Percentiles rank a stretch among this genome's conserved stretches.
phyloP scores from a whole-genome alignment of 2,329 filamentous ascomycete genomes.

The Sclerotinia nivalis region DNA sequence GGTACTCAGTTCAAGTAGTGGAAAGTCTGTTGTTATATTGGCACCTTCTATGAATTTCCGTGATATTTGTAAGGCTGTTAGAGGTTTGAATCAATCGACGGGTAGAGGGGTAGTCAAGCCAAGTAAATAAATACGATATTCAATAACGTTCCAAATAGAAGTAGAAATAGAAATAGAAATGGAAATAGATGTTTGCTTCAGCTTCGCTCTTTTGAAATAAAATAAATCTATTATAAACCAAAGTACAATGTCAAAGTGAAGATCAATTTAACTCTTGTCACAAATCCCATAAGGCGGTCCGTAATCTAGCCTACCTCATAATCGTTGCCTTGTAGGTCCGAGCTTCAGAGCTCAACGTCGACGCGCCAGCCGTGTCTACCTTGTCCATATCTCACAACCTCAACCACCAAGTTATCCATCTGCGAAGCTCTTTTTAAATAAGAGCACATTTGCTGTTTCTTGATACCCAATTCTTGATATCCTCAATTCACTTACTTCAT shows the following conservation, averaged over 20 bases:
- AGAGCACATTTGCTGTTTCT: neutral
- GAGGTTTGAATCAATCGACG: too few relatives aligned
- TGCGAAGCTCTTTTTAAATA: neutral
- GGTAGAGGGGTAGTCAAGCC: neutral
- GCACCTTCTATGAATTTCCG: slow-evolving; percentile 34
- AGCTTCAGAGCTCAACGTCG: slow-evolving; percentile 36
- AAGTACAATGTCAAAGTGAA: neutral
- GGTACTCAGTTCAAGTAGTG: neutral
- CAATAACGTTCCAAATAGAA: neutral
- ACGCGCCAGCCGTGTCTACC: slow-evolving; percentile 42
- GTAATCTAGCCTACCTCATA: slow-evolving; percentile 13
- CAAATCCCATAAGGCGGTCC: neutral
- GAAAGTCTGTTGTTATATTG: neutral
- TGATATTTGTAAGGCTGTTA: slow-evolving; percentile 34
- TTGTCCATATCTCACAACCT: slow-evolving; percentile 30
- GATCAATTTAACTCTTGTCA: neutral
- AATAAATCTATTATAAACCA: too few relatives aligned
- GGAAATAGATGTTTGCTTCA: neutral
- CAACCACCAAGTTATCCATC: slow-evolving; percentile 5
- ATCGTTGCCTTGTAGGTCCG: slow-evolving; percentile 39
- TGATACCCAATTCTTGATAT: slow-evolving; percentile 16
- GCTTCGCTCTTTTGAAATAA: too few relatives aligned
- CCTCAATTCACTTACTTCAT: neutral
- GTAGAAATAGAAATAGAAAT: neutral
- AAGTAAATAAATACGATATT: neutral